phyloP scores from a whole-genome alignment of 306 rosid species.

The Cicer yamashitae region DNA sequence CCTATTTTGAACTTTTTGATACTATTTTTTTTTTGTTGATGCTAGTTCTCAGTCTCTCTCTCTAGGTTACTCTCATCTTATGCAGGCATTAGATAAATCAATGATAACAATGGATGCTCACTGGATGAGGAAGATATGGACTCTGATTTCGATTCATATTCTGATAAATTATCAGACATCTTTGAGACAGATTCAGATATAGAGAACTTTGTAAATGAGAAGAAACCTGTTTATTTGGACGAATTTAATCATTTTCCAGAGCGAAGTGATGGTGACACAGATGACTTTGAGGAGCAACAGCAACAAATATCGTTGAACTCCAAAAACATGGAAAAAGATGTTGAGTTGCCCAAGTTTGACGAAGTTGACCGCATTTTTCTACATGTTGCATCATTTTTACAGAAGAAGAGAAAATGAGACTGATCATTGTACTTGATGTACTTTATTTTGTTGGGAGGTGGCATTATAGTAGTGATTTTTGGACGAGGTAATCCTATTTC shows the following conservation, averaged over 20 bases:
- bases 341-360: conserved; percentile 57
- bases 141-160: conserved; percentile 57
- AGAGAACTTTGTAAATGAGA: conserved; percentile 53
- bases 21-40: conserved; percentile 22
- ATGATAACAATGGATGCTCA: conserved; percentile 40
- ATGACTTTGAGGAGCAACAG: conserved; percentile 77
- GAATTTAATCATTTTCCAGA: conserved; percentile 70
- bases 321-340: conserved; percentile 51
- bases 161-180: conserved; percentile 74
- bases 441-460: no score
- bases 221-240: conserved; percentile 77
- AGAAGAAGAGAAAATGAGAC: conserved; percentile 63
- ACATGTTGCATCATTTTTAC: conserved; percentile 72
- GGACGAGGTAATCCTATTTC: no score
- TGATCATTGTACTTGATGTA: background rate
- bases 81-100: conserved; percentile 95
- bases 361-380: conserved; percentile 82
- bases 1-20: conserved; percentile 2
- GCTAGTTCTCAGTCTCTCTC: conserved; percentile 28
- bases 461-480: no score
- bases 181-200: conserved; percentile 76
- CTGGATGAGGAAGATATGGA: conserved; percentile 60
- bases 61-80: conserved; percentile 29
- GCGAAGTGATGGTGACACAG: conserved; percentile 53
- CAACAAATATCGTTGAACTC: conserved; percentile 67